Conservation (phyloP, 495 filamentous ascomycete genomes). For the Xylaria grammica region DNA sequence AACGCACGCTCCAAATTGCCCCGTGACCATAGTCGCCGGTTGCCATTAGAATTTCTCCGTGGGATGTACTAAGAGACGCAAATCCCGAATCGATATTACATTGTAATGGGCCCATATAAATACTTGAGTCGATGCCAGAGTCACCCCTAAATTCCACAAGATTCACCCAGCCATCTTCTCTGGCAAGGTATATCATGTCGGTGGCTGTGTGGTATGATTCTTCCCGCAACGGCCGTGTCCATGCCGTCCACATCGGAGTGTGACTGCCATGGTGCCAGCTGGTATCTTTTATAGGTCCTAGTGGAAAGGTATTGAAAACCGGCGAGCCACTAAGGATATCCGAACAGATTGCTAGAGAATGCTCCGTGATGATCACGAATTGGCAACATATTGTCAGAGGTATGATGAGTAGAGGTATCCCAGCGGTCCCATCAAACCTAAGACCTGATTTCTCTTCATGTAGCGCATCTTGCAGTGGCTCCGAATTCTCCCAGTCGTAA, state of each 20-base stretch:
- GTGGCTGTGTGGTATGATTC: constrained; percentile 60
- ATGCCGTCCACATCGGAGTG: constrained; percentile 61
- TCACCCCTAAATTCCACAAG: constrained; percentile 67
- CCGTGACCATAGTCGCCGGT: constrained; percentile 85
- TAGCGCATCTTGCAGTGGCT: constrained; percentile 40
- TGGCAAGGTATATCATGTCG: constrained; percentile 78
- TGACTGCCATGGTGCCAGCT: constrained; percentile 44
- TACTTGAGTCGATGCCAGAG: constrained; percentile 52
- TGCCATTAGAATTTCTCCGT: constrained; percentile 76
- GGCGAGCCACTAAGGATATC: constrained; percentile 58
- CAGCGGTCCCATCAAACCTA: constrained; percentile 62
- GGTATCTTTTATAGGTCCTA: constrained; percentile 37
- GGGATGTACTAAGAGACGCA: constrained; percentile 55
- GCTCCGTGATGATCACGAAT: constrained; percentile 67
- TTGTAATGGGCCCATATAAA: constrained; percentile 62
- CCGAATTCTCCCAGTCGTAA: constrained; percentile 74
- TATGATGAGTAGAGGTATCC: constrained; percentile 69
- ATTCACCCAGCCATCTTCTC: constrained; percentile 78
- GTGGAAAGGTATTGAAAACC: constrained; percentile 44
- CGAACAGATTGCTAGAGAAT: constrained; percentile 64
- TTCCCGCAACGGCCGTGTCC: constrained; percentile 73
- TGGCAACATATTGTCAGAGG: constrained; percentile 68
- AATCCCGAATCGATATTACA: constrained; percentile 71
- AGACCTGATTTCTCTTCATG: constrained; percentile 52
- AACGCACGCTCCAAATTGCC: constrained; percentile 71